Conservation (phyloP, 495 filamentous ascomycete species). For the Aspergillus asperescens region DNA sequence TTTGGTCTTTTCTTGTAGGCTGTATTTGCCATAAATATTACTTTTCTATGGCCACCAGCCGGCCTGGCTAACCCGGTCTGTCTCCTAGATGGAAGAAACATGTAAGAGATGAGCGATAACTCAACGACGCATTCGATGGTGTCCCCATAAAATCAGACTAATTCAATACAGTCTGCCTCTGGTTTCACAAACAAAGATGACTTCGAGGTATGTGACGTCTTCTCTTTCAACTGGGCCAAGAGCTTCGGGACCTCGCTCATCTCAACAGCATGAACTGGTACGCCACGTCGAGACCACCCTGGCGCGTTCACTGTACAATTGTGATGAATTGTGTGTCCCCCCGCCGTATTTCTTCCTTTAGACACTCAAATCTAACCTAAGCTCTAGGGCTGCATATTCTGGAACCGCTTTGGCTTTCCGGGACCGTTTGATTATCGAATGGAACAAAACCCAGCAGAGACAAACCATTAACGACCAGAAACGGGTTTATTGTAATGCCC, state of each 20-base stretch:
- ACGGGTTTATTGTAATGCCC: constrained; percentile 71
- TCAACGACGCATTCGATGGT: neutral
- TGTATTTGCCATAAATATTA: neutral
- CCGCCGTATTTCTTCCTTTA: neutral
- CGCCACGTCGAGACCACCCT: constrained; percentile 95
- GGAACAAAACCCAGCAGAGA: constrained; percentile 95
- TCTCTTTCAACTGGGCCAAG: neutral
- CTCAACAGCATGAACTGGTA: constrained; percentile 66
- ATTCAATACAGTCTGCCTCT: constrained; percentile 45
- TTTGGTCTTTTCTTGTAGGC: neutral
- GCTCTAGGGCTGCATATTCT: constrained; percentile 71
- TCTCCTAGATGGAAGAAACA: constrained; percentile 69
- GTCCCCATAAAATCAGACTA: neutral
- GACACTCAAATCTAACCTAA: neutral
- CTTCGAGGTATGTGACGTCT: constrained; percentile 50
- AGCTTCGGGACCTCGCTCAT: constrained; percentile 7
- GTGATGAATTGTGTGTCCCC: constrained; percentile 67
- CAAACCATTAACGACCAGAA: constrained; percentile 89
- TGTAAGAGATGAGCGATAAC: constrained; percentile 36
- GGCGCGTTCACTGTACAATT: constrained; percentile 95
- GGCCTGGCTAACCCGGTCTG: constrained; percentile 14
- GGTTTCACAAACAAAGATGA: constrained; percentile 73
- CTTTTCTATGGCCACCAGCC: neutral
- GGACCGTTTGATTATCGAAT: constrained; percentile 87
- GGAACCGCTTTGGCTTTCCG: constrained; percentile 87